Base-by-base conservation (phyloP, 2,329 filamentous ascomycete genomes). In the Exophiala oligosperma region DNA sequence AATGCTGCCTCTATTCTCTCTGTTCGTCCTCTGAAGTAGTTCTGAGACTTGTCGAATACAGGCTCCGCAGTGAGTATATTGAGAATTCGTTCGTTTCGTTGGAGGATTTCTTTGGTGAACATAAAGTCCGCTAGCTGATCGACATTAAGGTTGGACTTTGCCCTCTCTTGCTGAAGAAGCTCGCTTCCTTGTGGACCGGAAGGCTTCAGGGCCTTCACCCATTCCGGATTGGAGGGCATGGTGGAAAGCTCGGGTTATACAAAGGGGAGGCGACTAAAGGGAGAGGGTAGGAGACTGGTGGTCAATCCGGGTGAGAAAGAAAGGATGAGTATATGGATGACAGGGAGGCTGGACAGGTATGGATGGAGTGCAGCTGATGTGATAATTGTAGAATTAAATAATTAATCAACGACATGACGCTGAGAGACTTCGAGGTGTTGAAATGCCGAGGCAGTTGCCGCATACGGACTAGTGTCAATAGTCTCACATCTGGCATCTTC, bases 11-110 rank as follows among this genome's bases (percentile, higher is more conserved):
- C 83, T 67, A 92, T 86, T 49, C 85, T 81, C 62, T 89, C 87
- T 26, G 84, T 79, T 46, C 89, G 79, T 43, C 88, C 88, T 64
- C 84, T 81, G 71, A 89, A 90, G 74, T 91, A 90, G 70, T 91
- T 91, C 64, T 88, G 85, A 2, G 85, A 85, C 76, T 92, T 92
- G 74, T 92, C 87, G 65, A 92, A 92, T 56, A 91, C 81, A 52
- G 84, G 82, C 58, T 92, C 87, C 0, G 79, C 71, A 66, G 86
- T 77, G 4, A 92, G 79, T n/a, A 90, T 79, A 49, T 81, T 74
- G 4, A 91, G 75, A 28, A 92, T 79, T 24, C 76, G 76, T 1
- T 81, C 74, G 67, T 87, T 85, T 44, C 82, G 79, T 56, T 86
- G 79, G 9, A 91, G 77, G 4, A 79, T 79, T 58, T 87, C 81